Percentiles rank a stretch among this genome's conserved stretches.
phyloP scores from a whole-genome alignment of 805 yeast species.

The Saturnispora zaruensis region DNA sequence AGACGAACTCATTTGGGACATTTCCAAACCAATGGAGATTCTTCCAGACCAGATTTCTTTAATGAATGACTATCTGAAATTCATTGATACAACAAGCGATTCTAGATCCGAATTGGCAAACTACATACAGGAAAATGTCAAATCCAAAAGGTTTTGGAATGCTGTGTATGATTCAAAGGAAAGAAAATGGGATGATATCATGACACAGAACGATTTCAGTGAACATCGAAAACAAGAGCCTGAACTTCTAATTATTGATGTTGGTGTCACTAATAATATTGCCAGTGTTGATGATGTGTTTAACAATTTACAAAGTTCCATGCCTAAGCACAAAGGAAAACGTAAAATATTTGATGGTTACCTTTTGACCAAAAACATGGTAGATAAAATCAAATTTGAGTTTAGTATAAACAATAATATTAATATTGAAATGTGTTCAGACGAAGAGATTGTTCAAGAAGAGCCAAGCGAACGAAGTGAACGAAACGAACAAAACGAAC shows the following conservation, averaged over 20 bases:
- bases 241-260: slow-evolving; percentile 10
- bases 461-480: not conserved
- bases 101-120: slow-evolving; percentile 11
- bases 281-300: slow-evolving; percentile 18
- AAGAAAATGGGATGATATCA: slow-evolving; percentile 11
- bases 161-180: not conserved
- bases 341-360: slow-evolving; percentile 45
- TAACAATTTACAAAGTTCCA: slow-evolving; percentile 18
- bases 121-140: slow-evolving; percentile 6
- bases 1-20: slow-evolving; percentile 20
- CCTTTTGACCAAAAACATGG: slow-evolving; percentile 37
- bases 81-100: slow-evolving; percentile 17
- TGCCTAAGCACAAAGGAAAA: slow-evolving; percentile 34
- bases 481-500: not conserved
- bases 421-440: slow-evolving; percentile 2
- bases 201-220: slow-evolving; percentile 14
- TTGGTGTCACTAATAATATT: slow-evolving; percentile 11
- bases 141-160: slow-evolving; percentile 4
- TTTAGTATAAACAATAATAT: slow-evolving; percentile 13
- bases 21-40: slow-evolving; percentile 18
- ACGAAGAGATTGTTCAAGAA: slow-evolving; percentile 7
- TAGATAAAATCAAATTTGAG: slow-evolving; percentile 36
- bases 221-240: slow-evolving; percentile 12
- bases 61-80: slow-evolving; percentile 16
- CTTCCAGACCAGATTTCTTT: slow-evolving; percentile 26